Percentiles rank a stretch among this genome's conserved stretches.
Conservation (phyloP, 2,329 filamentous ascomycete species). For the Lasiodiplodia sp. region DNA sequence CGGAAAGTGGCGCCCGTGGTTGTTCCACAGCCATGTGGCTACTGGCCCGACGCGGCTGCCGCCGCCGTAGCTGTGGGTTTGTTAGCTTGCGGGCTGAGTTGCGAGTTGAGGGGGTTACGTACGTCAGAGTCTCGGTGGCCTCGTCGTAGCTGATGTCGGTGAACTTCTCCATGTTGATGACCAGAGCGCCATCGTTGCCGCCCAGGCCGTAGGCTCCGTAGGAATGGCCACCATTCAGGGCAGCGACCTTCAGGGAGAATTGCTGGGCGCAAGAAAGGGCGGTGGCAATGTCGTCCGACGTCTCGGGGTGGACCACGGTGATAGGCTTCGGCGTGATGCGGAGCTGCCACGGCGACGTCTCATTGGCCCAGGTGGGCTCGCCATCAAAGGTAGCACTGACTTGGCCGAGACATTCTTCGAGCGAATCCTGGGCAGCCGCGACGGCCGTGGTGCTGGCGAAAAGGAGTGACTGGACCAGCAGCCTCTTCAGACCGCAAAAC, state of each 20-base stretch:
- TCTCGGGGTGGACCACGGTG: slow-evolving; percentile 29
- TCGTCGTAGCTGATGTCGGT: slow-evolving; percentile 32
- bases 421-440: slow-evolving; percentile 27
- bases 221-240: slow-evolving; percentile 34
- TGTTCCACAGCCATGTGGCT: slow-evolving; percentile 34
- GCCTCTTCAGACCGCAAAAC: background rate
- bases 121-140: slow-evolving; percentile 32
- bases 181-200: slow-evolving; percentile 31
- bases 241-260: slow-evolving; percentile 31
- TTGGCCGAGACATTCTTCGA: slow-evolving; percentile 29
- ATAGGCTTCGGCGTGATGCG: slow-evolving; percentile 34
- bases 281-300: slow-evolving; percentile 29
- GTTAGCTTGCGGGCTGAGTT: slow-evolving; percentile 4
- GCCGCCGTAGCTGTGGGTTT: slow-evolving; percentile 31
- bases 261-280: slow-evolving; percentile 33
- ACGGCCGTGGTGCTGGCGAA: slow-evolving; percentile 15
- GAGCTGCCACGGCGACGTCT: slow-evolving; percentile 32
- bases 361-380: slow-evolving; percentile 31
- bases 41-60: slow-evolving; percentile 34
- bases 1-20: slow-evolving; percentile 34
- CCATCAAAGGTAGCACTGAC: slow-evolving; percentile 24
- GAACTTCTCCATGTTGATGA: slow-evolving; percentile 34
- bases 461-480: slow-evolving; percentile 25
- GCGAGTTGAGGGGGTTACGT: slow-evolving; percentile 6
- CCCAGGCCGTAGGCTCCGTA: slow-evolving; percentile 34